A percentile compares a stretch with the other conserved stretches of the same genome.
phyloP scores from a whole-genome alignment of 192 early-diverging fungal genomes.

The Phlyctochytrium planicorne region DNA sequence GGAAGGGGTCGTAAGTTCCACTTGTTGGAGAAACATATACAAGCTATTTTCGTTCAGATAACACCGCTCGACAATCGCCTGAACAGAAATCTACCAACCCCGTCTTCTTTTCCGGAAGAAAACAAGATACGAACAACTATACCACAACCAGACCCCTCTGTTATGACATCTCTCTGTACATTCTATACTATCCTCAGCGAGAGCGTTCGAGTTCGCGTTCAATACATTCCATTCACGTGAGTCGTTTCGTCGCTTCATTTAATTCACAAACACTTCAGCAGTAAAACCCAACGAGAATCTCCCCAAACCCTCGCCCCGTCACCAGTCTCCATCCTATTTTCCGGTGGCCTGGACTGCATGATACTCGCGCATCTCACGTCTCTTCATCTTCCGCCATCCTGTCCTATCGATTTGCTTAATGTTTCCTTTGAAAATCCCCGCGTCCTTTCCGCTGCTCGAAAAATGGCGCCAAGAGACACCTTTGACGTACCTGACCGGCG shows the following conservation, averaged over 20 bases:
- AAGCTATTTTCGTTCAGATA: background rate
- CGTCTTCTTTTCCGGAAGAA: background rate
- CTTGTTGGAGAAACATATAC: too few species aligned
- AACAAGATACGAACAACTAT: background rate
- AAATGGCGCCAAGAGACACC: background rate
- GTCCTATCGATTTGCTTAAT: slow-evolving; percentile 86
- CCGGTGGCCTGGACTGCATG: slow-evolving; percentile 94
- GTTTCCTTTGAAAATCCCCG: slow-evolving; percentile 95
- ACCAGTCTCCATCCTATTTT: slow-evolving; percentile 77
- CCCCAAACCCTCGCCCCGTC: slow-evolving; percentile 37
- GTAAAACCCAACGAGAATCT: background rate
- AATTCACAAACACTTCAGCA: too few species aligned
- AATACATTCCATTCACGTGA: slow-evolving; percentile 1
- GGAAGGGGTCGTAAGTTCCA: too few species aligned
- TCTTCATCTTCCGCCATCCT: slow-evolving; percentile 65
- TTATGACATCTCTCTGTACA: background rate
- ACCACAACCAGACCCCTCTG: slow-evolving; percentile 9
- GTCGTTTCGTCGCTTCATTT: slow-evolving; percentile 1
- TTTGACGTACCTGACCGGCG: slow-evolving; percentile 83
- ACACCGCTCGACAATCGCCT: background rate
- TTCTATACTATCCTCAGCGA: background rate
- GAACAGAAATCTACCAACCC: background rate
- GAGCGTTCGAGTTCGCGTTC: slow-evolving; percentile 3
- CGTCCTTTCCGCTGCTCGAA: slow-evolving; percentile 39
- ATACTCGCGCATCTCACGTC: slow-evolving; percentile 80